Conservation (phyloP, 202 grass and related monocot species). For the Alloteropsis angusta region DNA sequence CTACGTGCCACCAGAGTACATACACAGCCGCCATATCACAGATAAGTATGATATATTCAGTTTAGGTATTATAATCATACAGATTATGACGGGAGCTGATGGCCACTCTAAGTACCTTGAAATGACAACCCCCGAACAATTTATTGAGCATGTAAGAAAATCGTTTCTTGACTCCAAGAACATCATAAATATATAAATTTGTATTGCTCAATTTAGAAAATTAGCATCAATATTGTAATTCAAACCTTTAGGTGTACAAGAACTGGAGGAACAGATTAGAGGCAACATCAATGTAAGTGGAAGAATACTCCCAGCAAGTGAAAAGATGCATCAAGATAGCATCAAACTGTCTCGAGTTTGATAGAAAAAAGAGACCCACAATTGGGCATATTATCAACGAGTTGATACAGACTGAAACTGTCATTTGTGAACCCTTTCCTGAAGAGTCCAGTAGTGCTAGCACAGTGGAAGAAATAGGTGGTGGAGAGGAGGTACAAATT, state of each 20-base stretch:
- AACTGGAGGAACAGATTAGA: neutral
- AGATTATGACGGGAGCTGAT: neutral
- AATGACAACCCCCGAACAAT: neutral
- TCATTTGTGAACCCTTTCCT: neutral
- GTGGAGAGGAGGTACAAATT: neutral
- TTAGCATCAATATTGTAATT: neutral
- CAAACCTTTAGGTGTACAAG: neutral
- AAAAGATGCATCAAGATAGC: neutral
- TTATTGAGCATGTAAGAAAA: neutral
- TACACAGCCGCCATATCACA: neutral
- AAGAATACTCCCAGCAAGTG: neutral
- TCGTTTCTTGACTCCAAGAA: neutral
- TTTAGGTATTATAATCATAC: neutral
- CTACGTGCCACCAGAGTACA: neutral
- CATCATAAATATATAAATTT: neutral
- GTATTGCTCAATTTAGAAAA: neutral
- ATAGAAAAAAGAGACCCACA: neutral
- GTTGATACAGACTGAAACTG: neutral
- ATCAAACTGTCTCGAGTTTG: neutral
- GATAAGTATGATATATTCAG: neutral
- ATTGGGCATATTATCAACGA: neutral
- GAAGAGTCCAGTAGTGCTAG: neutral
- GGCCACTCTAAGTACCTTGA: neutral
- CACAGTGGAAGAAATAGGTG: neutral
- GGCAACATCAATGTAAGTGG: neutral